A percentile compares a stretch with the other conserved stretches of the same genome.
Evolutionary conservation across 2,329 filamentous ascomycete genomes (phyloP).

Genomic region (Aspergillus ochraceoroseus): DNA sequence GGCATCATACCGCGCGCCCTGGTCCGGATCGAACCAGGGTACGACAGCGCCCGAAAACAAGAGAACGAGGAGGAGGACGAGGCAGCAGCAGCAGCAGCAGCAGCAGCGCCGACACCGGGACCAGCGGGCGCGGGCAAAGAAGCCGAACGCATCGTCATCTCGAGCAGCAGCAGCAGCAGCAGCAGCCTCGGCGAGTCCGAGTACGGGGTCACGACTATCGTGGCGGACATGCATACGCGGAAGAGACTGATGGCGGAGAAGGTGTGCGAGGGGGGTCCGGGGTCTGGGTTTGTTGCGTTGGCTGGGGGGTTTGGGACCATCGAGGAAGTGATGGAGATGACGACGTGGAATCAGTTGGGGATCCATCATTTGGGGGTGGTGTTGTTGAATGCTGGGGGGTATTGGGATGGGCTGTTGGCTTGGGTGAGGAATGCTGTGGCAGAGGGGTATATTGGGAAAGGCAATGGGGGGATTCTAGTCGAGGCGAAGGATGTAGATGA

Average conservation of each 20-base stretch:
- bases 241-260: conserved; percentile 91
- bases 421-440: conserved; percentile 75
- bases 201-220: conserved; percentile 82
- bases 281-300: conserved; percentile 83
- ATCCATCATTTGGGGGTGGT: conserved; percentile 79
- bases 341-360: conserved; percentile 90
- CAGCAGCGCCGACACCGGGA: conserved; percentile 22
- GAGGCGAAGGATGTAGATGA: conserved; percentile 69
- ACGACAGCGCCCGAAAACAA: conserved; percentile 20
- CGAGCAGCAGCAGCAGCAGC: no score
- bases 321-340: conserved; percentile 94
- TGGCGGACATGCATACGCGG: conserved; percentile 91
- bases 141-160: conserved; percentile 54
- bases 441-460: conserved; percentile 68
- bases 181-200: conserved; percentile 39
- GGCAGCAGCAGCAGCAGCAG: conserved; percentile 8
- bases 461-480: conserved; percentile 70
- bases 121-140: conserved; percentile 42
- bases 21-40: conserved; percentile 61
- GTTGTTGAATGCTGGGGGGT: conserved; percentile 80
- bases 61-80: no score
- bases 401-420: conserved; percentile 79
- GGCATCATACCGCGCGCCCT: conserved; percentile 89
- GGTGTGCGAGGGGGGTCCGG: conserved; percentile 73
- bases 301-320: conserved; percentile 89